Evolutionary conservation across 371 early-diverging fungal species (phyloP), one percentile per base, ranked within the genome.

Genomic region (Pancytospora epiphaga): DNA sequence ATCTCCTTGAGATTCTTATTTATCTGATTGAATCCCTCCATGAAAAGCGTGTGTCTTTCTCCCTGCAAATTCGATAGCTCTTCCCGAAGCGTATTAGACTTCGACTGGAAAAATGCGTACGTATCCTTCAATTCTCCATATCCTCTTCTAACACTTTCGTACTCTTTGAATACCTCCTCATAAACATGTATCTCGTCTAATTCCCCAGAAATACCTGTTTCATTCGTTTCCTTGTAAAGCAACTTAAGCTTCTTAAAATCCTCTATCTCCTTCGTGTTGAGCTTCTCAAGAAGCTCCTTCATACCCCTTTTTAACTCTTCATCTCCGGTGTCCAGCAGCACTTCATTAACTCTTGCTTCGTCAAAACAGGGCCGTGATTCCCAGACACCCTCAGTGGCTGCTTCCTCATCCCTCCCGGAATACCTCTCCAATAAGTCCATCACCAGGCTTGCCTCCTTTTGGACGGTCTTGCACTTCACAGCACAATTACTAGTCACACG

Each of bases 1-100:
- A 99, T 97, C 82, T 93, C 93, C 82, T 98, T 98, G 33, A 98
- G 84, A 74, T 93, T 88, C 69, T 86, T 83, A 29, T 95, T 92
- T 51, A 98, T 94, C 32, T 85, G 82, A 37, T 86, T 88, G 79
- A 98, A 95, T 0, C 98, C 96, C 6, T 84, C 83, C 92, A 95
- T 93, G 78, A 99, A 99, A 81, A 90, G 89, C 38, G 3, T 25
- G 15, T 60, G 33, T 38, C 39, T 15, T 25, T 83, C 77, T 56
- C 89, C 89, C 27, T 90, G 86, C 58, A 94, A 79, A 4, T 80
- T 80, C 66, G 92, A 92, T 54, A 88, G 87, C 61, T 83, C 79
- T 18, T 49, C 38, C 15, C 57, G 73, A 37, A 54, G 61, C 2
- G 4, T 39, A n/a, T 62, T 56, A 19, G 69, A 51, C 22, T 63